Evolutionary conservation across 1,284 basidiomycete species (phyloP).

Genomic region (Rhizoctonia solani): DNA sequence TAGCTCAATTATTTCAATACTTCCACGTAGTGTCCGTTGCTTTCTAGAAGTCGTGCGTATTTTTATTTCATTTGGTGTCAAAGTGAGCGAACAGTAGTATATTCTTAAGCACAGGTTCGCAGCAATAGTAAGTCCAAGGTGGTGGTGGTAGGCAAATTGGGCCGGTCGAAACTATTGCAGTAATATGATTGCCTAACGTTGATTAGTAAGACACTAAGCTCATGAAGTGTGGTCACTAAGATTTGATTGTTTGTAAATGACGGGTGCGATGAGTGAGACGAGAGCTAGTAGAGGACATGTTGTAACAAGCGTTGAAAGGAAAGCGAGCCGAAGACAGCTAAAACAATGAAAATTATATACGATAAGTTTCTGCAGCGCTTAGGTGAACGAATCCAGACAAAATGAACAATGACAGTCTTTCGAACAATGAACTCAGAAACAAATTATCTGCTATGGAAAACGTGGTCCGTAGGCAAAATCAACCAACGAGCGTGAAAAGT

Average conservation of each 20-base stretch:
- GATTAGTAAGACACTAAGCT: background rate
- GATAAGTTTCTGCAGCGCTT: constrained; percentile 26
- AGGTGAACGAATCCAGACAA: constrained; percentile 28
- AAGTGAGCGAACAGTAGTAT: background rate
- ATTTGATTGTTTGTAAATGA: constrained; percentile 27
- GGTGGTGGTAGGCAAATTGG: background rate
- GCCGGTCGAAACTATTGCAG: background rate
- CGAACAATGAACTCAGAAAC: constrained; percentile 30
- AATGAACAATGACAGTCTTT: constrained; percentile 9
- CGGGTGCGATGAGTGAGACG: background rate
- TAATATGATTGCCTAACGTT: background rate
- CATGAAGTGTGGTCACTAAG: background rate
- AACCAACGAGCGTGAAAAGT: background rate
- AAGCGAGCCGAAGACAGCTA: constrained; percentile 16
- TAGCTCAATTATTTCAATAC: background rate
- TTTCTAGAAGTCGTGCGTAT: background rate
- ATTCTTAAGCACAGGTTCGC: background rate
- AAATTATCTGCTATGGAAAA: constrained; percentile 5
- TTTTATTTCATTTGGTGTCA: background rate
- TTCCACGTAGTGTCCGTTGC: background rate
- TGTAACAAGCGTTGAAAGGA: constrained; percentile 14
- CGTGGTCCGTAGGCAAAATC: background rate
- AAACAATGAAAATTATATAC: constrained; percentile 13
- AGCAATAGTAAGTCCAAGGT: background rate
- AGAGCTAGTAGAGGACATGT: constrained; percentile 21